Conservation (phyloP, 2,329 filamentous ascomycete species). For the Trichoderma gracile region DNA sequence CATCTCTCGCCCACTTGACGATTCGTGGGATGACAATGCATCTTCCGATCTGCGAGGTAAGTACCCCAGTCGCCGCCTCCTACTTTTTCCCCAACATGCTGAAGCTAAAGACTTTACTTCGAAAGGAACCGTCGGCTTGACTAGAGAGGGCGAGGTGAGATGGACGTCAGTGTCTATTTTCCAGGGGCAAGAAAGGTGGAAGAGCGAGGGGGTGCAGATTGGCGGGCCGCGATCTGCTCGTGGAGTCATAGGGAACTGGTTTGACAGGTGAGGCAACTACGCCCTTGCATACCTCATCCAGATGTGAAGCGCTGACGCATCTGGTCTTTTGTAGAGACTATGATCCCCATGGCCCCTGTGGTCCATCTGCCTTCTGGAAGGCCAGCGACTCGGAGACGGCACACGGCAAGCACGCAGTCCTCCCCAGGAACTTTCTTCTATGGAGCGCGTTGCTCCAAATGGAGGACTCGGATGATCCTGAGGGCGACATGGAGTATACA, state of each 20-base stretch:
- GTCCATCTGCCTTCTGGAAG: conserved; percentile 80
- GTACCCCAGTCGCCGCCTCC: conserved; percentile 27
- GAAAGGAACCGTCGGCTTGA: conserved; percentile 63
- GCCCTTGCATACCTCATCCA: not conserved
- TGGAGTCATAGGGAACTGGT: conserved; percentile 75
- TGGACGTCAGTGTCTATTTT: conserved; percentile 71
- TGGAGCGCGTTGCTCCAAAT: conserved; percentile 33
- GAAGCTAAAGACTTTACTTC: conserved; percentile 32
- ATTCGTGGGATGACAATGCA: conserved; percentile 67
- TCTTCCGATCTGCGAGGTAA: conserved; percentile 66
- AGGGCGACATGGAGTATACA: conserved; percentile 35
- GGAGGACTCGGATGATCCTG: conserved; percentile 30
- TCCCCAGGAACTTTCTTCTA: conserved; percentile 38
- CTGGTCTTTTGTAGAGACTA: conserved; percentile 54
- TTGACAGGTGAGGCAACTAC: conserved; percentile 60
- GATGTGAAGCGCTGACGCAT: not conserved
- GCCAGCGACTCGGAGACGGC: conserved; percentile 50
- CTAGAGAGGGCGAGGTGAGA: conserved; percentile 68
- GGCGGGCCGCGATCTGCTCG: conserved; percentile 65
- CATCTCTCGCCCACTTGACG: conserved; percentile 61
- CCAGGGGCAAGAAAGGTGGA: conserved; percentile 68
- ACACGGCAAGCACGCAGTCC: conserved; percentile 26
- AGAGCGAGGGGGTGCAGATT: conserved; percentile 74
- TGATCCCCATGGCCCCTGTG: conserved; percentile 67
- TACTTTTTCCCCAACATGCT: conserved; percentile 22